Evolutionary conservation across 257 asterid genomes (phyloP), one percentile per base, ranked within the genome.

Genomic region (Ocimum tenuiflorum): DNA sequence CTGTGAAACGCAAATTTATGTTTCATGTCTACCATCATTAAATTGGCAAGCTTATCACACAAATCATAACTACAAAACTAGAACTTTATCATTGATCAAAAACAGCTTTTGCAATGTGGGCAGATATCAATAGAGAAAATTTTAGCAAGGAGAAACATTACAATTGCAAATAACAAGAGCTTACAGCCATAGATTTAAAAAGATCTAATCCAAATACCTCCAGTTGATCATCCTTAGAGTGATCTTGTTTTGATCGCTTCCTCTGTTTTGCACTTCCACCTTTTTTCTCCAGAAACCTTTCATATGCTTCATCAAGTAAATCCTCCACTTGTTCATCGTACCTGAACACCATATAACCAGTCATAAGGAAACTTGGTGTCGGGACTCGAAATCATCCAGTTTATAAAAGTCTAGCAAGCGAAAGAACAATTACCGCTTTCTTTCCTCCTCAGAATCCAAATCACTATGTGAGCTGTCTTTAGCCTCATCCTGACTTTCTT

Each of bases 181-280:
- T n/a, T n/a, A n/a, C n/a, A n/a, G n/a, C n/a, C n/a, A n/a, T n/a
- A n/a, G n/a, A n/a, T n/a, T n/a, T n/a, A n/a, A 39, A 14, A 31
- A 56, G 65, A 63, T 35, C 18, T 66, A 42, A 67, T 35, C 54
- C 48, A 63, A 69, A 52, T 83, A 87, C 99, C 86, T 87, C 91
- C 63, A 77, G 78, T 68, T 79, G 76, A 70, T 73, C 82, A 33
- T 86, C 90, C 33, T 73, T 75, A 1, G 81, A 49, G 69, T 86
- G 70, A 4, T 80, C 57, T 72, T 83, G 85, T 75, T 85, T 94
- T 54, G 91, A 54, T 33, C 95, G 83, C 77, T 94, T 90, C 74
- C 97, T 90, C 76, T 86, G 96, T 64, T 71, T 86, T 17, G 95
- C 70, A 67, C 88, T 88, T 47, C 99, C 99, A 73, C 88, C 97